phyloP scores from a whole-genome alignment of 1,284 basidiomycete genomes.

The Ustilago vetiveriae region DNA sequence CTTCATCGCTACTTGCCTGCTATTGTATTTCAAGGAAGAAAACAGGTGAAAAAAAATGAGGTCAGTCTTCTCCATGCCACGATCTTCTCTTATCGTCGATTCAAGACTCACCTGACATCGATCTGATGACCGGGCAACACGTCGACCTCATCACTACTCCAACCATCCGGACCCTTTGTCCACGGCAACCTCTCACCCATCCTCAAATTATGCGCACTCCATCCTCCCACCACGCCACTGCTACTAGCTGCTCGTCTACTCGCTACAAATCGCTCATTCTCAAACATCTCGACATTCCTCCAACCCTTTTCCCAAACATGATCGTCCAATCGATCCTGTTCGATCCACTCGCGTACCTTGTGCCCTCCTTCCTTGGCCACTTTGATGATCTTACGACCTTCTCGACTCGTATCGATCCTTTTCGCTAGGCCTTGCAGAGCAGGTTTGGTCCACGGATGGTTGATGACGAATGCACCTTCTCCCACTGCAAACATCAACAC shows the following conservation, averaged over 20 bases:
- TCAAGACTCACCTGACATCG: slow-evolving; percentile 47
- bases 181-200: slow-evolving; percentile 57
- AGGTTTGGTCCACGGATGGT: slow-evolving; percentile 65
- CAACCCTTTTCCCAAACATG: slow-evolving; percentile 62
- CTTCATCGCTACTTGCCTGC: slow-evolving; percentile 57
- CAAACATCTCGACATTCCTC: slow-evolving; percentile 64
- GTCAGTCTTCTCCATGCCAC: slow-evolving; percentile 31
- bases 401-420: slow-evolving; percentile 30
- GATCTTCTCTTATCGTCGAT: neutral
- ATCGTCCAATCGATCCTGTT: slow-evolving; percentile 62
- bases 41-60: slow-evolving; percentile 3
- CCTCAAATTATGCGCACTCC: slow-evolving; percentile 49
- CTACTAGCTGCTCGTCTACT: slow-evolving; percentile 18
- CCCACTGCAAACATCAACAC: slow-evolving; percentile 60
- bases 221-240: slow-evolving; percentile 37
- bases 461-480: slow-evolving; percentile 60
- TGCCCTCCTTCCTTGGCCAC: slow-evolving; percentile 40
- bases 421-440: slow-evolving; percentile 49
- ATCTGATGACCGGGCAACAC: slow-evolving; percentile 44
- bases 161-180: slow-evolving; percentile 63
- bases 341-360: slow-evolving; percentile 56
- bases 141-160: slow-evolving; percentile 48
- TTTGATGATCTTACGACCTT: slow-evolving; percentile 41
- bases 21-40: slow-evolving; percentile 10
- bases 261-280: slow-evolving; percentile 55